phyloP scores from a whole-genome alignment of 2,329 filamentous ascomycete genomes.

The Periglandula ipomoeae region DNA sequence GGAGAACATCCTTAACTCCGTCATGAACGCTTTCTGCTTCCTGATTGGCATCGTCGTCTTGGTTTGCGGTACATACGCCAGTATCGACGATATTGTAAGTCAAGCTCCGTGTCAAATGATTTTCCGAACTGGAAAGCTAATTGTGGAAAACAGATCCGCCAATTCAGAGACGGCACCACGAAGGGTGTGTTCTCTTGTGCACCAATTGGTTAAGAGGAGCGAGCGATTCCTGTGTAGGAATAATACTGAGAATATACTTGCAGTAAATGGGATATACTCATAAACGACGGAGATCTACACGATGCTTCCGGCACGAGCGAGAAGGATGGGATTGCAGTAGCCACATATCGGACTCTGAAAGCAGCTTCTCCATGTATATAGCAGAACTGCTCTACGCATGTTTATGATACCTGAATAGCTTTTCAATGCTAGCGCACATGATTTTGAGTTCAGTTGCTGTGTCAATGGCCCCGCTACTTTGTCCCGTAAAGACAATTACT shows the following conservation, averaged over 20 bases:
- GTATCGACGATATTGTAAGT: constrained; percentile 19
- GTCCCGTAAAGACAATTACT: not conserved
- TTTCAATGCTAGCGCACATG: not conserved
- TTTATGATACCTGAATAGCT: not conserved
- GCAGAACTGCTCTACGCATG: not conserved
- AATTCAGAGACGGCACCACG: constrained; percentile 8
- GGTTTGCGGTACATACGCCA: constrained; percentile 18
- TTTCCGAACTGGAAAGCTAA: not conserved
- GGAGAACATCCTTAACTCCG: constrained; percentile 16
- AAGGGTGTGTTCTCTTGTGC: constrained; percentile 12
- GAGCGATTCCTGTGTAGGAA: not conserved
- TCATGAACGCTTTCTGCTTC: constrained; percentile 17
- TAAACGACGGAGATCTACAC: not conserved
- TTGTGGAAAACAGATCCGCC: constrained; percentile 4
- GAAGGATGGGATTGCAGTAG: not conserved
- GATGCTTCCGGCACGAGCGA: not conserved
- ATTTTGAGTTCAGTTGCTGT: not conserved
- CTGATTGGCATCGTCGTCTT: constrained; percentile 16
- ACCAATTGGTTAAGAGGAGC: constrained; percentile 8
- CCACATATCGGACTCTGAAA: not conserved
- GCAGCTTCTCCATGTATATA: not conserved
- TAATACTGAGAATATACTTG: not conserved
- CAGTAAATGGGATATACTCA: not conserved
- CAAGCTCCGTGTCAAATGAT: not conserved
- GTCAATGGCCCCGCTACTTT: not conserved